Base-by-base conservation (phyloP, 306 rosid species). In the Sindora glabra region DNA sequence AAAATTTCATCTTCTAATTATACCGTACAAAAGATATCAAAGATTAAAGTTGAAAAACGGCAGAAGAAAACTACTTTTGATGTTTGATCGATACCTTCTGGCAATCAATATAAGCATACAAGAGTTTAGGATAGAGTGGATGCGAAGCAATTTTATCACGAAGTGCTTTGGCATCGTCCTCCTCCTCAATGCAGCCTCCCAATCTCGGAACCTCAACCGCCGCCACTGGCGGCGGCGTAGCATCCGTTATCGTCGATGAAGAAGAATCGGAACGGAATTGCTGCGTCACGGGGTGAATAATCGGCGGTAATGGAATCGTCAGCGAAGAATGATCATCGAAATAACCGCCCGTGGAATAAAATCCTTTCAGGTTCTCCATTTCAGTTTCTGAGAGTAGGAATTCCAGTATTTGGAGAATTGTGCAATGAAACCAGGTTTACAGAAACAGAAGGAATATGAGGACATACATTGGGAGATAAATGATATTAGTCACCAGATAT, bases 81-180 rank as follows among this genome's bases (percentile, higher is more conserved):
- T 41, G 14, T 39, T 32, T 26, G 18, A 60, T 2, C n/a, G 26
- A 23, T 10, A 89, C 96, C 96, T 80, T 85, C 38, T 80, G 94
- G 66, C 95, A 89, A 57, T 81, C 90, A 74, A 89, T 71, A 59
- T 76, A 83, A 47, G 88, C 85, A 22, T 77, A 74, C 30, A 85
- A 68, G 0, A 89, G 89, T 47, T 77, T 71, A 36, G 96, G 84
- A 64, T 80, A 89, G 52, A 81, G 81, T 56, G 94, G 96, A 71
- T 89, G 96, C 38, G 83, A 81, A 64, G 84, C 88, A 26, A 89
- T 82, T 79, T 75, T 80, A 2, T 65, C 76, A 26, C 80, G 65
- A 45, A 77, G 53, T 2, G 6, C 68, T 47, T 57, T 48, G 14
- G 79, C 47, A 55, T 62, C 69, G 37, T 79, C 71, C 23, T 78